Conservation (phyloP, 306 rosid genomes). For the Malus fusca region DNA sequence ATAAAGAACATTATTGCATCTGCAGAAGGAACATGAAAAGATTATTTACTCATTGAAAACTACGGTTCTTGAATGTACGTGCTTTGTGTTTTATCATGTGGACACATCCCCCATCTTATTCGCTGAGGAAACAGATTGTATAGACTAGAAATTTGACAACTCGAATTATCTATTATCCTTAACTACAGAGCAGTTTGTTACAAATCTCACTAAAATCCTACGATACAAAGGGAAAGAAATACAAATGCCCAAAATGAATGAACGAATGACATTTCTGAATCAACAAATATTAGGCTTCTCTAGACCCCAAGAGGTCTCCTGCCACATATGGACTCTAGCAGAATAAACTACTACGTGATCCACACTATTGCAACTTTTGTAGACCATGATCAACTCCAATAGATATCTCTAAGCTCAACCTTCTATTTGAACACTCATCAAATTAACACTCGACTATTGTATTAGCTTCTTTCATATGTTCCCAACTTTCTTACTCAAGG, state of each 20-base stretch:
- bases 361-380: background rate
- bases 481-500: background rate
- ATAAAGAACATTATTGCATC: constrained; percentile 94
- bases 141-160: background rate
- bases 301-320: background rate
- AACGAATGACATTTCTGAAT: too few relatives aligned
- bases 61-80: background rate
- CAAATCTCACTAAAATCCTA: background rate
- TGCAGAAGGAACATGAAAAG: constrained; percentile 23
- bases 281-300: background rate
- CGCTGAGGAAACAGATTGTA: background rate
- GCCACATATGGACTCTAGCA: background rate
- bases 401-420: background rate
- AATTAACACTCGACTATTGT: background rate
- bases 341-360: background rate
- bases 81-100: background rate
- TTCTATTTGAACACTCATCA: background rate
- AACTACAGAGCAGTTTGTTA: background rate
- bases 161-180: background rate
- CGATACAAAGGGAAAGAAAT: background rate
- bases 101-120: background rate
- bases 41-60: background rate
- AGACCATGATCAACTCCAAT: background rate
- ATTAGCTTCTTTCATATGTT: background rate
- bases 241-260: background rate